These are phyloP conservation scores for Sclerotinia sclerotiorum DNA, from an alignment of 2,329 filamentous ascomycete species.

Conservation along the genomic window DNA sequence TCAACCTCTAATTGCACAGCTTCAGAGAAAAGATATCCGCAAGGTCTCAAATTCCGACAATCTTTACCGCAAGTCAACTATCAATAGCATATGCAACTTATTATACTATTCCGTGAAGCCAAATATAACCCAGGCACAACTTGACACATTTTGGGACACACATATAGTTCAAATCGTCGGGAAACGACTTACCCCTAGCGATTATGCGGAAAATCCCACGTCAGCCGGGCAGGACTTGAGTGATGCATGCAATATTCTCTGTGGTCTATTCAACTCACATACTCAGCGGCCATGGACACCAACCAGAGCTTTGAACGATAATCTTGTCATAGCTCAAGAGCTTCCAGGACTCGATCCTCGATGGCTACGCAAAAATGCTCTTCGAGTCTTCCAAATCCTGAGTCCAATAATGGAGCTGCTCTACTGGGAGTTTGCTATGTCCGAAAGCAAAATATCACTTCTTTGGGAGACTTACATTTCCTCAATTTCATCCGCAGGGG, in stretches of 20 bases:
- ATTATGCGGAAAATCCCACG: slow-evolving; percentile 42
- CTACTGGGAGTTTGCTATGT: slow-evolving; percentile 61
- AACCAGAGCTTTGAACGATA: slow-evolving; percentile 63
- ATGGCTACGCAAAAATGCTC: slow-evolving; percentile 77
- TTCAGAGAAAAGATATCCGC: slow-evolving; percentile 58
- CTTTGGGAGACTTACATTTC: slow-evolving; percentile 64
- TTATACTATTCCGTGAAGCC: slow-evolving; percentile 82
- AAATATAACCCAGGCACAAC: slow-evolving; percentile 59
- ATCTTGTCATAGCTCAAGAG: slow-evolving; percentile 59
- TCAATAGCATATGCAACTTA: slow-evolving; percentile 75
- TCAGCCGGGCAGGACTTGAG: slow-evolving; percentile 50
- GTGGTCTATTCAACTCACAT: slow-evolving; percentile 65
- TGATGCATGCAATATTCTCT: slow-evolving; percentile 67
- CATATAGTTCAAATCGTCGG: slow-evolving; percentile 66
- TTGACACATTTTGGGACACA: slow-evolving; percentile 77
- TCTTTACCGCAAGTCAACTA: slow-evolving; percentile 56
- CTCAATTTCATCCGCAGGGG: slow-evolving; percentile 65
- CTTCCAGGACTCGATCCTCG: slow-evolving; percentile 80
- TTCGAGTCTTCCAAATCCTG: slow-evolving; percentile 62
- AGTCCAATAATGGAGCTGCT: slow-evolving; percentile 59
- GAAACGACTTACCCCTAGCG: slow-evolving; percentile 49
- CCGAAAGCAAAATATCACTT: slow-evolving; percentile 53
- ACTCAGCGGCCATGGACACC: slow-evolving; percentile 67
- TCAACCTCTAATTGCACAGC: slow-evolving; percentile 66
- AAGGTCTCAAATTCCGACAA: slow-evolving; percentile 48